Evolutionary conservation across 2,329 filamentous ascomycete genomes (phyloP), one percentile per base, ranked within the genome.

Genomic region (Scedosporium boydii): DNA sequence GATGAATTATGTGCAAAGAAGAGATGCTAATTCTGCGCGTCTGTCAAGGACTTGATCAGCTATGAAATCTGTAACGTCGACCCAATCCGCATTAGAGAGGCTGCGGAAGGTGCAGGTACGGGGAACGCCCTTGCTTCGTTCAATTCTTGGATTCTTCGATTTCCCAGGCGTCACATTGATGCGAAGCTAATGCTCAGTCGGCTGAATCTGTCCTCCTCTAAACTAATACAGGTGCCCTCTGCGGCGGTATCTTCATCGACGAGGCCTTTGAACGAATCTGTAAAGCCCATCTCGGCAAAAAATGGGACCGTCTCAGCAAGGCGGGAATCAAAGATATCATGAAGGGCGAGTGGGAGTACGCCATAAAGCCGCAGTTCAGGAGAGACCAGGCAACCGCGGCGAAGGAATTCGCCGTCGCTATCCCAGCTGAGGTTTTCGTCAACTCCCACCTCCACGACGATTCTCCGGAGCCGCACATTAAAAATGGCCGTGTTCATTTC

Each of bases 231-330:
- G 29, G 29, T 34, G 71, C 29, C 0, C 66, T 80, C 0, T 78
- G 75, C 2, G 77, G 77, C 26, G 48, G 48, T 0, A 67, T 77
- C 0, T 77, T 78, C 12, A 68, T 80, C 0, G 76, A 79, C 29
- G 69, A 79, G 2, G 62, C 48, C 0, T 79, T 79, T 16, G 1
- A 62, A 0, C 59, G 75, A 0, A 63, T 79, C 3, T 65, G 69
- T 26, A 2, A 3, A 0, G 73, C 71, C 6, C 16, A 75, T 0
- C 3, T 63, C 0, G 3, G 5, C 0, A 0, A 14, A 0, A 21
- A 61, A 0, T 72, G 69, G 69, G 0, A 51, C 0, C 61, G 44
- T 0, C 21, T 68, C 42, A 41, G 46, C 6, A 14, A 29, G 1
- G 38, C 38, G 7, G 57, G 38, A 6, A 44, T 59, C 57, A 42